Percentiles rank a stretch among this genome's conserved stretches.
These are phyloP conservation scores for Syncephalastrum contaminatum DNA, from an alignment of 371 early-diverging fungal genomes.

Conservation along the genomic window DNA sequence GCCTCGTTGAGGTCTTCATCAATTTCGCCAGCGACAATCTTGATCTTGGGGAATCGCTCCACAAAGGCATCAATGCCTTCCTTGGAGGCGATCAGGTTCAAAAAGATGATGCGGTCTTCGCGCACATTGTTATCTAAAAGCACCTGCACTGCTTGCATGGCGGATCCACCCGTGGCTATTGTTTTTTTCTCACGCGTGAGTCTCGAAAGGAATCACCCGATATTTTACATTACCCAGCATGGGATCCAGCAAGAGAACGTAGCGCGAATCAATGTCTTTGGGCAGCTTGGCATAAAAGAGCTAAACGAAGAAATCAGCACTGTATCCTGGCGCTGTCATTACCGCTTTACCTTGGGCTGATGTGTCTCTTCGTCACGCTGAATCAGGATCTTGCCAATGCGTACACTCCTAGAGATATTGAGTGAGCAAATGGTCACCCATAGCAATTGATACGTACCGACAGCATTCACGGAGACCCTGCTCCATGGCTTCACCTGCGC, in stretches of 20 bases:
- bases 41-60: constrained; percentile 71
- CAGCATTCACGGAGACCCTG: constrained; percentile 91
- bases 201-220: not conserved
- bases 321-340: not conserved
- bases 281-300: constrained; percentile 92
- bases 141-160: constrained; percentile 88
- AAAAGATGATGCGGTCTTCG: constrained; percentile 82
- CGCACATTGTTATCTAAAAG: constrained; percentile 82
- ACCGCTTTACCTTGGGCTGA: constrained; percentile 62
- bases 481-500: constrained; percentile 94
- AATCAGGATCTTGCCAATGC: constrained; percentile 94
- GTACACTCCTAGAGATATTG: constrained; percentile 62
- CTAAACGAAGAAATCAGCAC: constrained; percentile 24
- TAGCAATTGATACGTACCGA: constrained; percentile 32
- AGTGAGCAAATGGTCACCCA: not conserved
- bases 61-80: constrained; percentile 84
- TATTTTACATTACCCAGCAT: constrained; percentile 73
- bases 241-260: constrained; percentile 87
- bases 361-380: constrained; percentile 95
- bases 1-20: constrained; percentile 81
- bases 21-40: constrained; percentile 84
- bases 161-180: constrained; percentile 91
- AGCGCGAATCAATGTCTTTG: constrained; percentile 81
- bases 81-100: constrained; percentile 81
- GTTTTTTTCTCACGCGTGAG: no score